phyloP scores from a whole-genome alignment of 2,329 filamentous ascomycete genomes.

The Myriangium duriaei region DNA sequence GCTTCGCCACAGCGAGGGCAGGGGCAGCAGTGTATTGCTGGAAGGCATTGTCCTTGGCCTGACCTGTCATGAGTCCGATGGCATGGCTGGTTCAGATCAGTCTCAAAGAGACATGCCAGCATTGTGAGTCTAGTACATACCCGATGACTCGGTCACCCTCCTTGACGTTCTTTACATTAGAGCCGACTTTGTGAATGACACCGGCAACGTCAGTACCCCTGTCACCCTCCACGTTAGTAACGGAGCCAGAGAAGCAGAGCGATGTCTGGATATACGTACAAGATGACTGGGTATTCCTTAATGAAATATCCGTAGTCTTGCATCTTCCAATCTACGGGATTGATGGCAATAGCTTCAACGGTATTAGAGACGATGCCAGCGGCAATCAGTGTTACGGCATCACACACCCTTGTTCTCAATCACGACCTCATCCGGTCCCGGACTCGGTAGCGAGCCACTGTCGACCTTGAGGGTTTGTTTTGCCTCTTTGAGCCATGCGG shows the following conservation, averaged over 20 bases:
- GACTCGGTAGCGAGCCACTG: not conserved
- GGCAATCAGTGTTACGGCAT: no score
- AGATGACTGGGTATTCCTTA: not conserved
- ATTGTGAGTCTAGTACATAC: no score
- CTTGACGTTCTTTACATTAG: constrained; percentile 2
- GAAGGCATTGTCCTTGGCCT: constrained; percentile 14
- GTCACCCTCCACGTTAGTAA: no score
- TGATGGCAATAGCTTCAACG: not conserved
- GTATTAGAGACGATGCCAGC: no score
- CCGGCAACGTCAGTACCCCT: constrained; percentile 1
- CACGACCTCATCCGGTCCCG: not conserved
- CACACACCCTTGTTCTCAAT: constrained; percentile 1
- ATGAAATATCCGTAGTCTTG: constrained; percentile 1
- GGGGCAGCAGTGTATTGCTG: constrained; percentile 23
- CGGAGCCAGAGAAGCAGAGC: no score
- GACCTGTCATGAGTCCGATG: constrained; percentile 9
- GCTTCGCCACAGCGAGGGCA: constrained; percentile 23
- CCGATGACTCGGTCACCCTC: constrained; percentile 18
- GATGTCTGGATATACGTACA: no score
- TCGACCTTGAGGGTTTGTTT: constrained; percentile 11
- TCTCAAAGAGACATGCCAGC: not conserved
- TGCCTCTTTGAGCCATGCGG: constrained; percentile 12
- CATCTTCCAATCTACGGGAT: constrained; percentile 5
- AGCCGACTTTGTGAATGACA: not conserved
- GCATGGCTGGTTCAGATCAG: not conserved